These are phyloP conservation scores for Gynandropsis gynandra DNA, from an alignment of 345 rosid genomes.

Conservation along the genomic window DNA sequence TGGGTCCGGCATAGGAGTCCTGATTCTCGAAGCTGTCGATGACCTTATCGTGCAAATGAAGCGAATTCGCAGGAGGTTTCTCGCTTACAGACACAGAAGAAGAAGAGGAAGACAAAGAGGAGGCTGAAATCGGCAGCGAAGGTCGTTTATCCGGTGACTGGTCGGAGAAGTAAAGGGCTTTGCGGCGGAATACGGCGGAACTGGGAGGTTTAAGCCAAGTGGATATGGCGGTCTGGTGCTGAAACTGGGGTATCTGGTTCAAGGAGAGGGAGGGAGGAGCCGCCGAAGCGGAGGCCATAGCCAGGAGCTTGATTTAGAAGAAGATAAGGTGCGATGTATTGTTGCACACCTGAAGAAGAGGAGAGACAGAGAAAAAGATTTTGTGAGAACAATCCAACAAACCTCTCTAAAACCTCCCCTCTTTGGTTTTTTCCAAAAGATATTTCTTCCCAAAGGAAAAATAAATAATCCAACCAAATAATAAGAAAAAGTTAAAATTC, in stretches of 20 bases:
- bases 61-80: slow-evolving; percentile 23
- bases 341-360: slow-evolving; percentile 24
- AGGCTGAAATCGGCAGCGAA: slow-evolving; percentile 20
- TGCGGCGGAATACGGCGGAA: slow-evolving; percentile 33
- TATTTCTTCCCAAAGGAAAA: slow-evolving; percentile 1
- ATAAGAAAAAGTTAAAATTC: too few relatives aligned
- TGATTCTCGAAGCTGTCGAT: slow-evolving; percentile 39
- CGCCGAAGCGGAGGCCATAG: slow-evolving; percentile 43
- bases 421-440: slow-evolving; percentile 16
- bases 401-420: slow-evolving; percentile 48
- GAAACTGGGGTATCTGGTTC: slow-evolving; percentile 36
- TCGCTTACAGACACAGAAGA: slow-evolving; percentile 33
- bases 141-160: slow-evolving; percentile 15
- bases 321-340: slow-evolving; percentile 26
- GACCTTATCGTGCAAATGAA: slow-evolving; percentile 34
- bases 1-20: slow-evolving; percentile 24
- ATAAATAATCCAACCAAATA: too few relatives aligned
- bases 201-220: slow-evolving; percentile 31
- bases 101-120: slow-evolving; percentile 33
- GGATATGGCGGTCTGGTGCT: slow-evolving; percentile 26
- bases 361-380: slow-evolving; percentile 12
- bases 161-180: slow-evolving; percentile 33
- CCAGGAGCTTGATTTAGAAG: slow-evolving; percentile 23
- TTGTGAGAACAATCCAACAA: slow-evolving; percentile 19
- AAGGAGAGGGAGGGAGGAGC: slow-evolving; percentile 31